Base-by-base conservation (phyloP, 2,329 filamentous ascomycete genomes). In the Aspergillus awamori region DNA sequence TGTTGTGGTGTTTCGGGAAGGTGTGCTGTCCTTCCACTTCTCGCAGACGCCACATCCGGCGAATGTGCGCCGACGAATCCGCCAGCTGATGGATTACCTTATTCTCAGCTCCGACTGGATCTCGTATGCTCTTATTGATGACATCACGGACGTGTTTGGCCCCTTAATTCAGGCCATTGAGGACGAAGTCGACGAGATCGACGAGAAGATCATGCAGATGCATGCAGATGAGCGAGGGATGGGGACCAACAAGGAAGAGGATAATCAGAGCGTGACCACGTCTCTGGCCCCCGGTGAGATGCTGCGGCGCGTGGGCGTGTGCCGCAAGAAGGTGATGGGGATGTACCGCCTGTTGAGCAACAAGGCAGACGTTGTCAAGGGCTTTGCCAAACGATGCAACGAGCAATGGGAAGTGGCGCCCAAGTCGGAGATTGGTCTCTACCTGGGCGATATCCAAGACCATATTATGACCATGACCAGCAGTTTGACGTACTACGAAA, bases 381-480 rank as follows among this genome's bases (percentile, higher is more conserved):
- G 95, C 1, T 99, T 99, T 72, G 95, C 95, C 5, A 99, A 99
- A 80, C 86, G 95, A 13, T 99, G 95, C 80, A 99, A 97, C 73
- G 94, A 99, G 81, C 90, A 96, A 66, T 99, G 93, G 45, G 13
- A 20, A 43, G 39, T 17, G 17, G 39, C 17, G 39, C 39, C 39
- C 17, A 17, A 43, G 39, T 17, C 39, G 36, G 95, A 99, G 75
- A 98, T 99, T 74, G 95, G 95, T n/a, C 80, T 99, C 57, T 99
- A 98, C 77, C 82, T 99, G 61, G 95, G 95, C 64, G 95, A 99
- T 80, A 99, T 99, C 65, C 95, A 99, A 77, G 95, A 99, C 80
- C 95, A 99, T 75, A 98, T 99, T 69, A 89, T 99, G 69, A 99
- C 95, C 65, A 99, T 99, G 95, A 98, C 94, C 39, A 91, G 90